Evolutionary conservation across 768 basidiomycete genomes (phyloP), one percentile per base, ranked within the genome.

Genomic region (Cystofilobasidium ferigula): DNA sequence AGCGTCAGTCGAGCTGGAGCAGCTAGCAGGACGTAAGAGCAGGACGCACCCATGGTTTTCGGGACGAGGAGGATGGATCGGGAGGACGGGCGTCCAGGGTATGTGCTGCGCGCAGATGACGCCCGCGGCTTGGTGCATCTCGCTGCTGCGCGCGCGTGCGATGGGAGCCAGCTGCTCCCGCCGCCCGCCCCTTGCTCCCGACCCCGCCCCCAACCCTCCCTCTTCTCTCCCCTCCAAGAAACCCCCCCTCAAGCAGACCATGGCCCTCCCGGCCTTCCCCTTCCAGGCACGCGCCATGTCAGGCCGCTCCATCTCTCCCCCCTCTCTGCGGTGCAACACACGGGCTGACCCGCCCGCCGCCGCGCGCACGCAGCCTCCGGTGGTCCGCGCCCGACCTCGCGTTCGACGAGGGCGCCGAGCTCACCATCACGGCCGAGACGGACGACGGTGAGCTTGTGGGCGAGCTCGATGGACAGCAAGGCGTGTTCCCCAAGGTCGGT

Each of bases 401-500:
- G 28, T 66, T 66, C 34, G 64, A 60, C 12, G 59, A 57, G 35
- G 47, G 40, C 16, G 24, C 38, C 24, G 9, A 42, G 20, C 30
- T 66, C 36, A 51, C 42, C 13, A 38, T 66, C 38, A 48, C 24
- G 60, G 53, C 36, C 38, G 40, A 20, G 58, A 60, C 26, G 48
- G 51, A 20, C 28, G 35, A 48, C 3, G 64, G 58, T 14, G 64
- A 61, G 51, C n/a, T n/a, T n/a, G n/a, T n/a, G n/a, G n/a, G n/a
- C n/a, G n/a, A n/a, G n/a, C n/a, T n/a, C n/a, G 59, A 66, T 16
- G 60, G 64, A 1, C 2, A 18, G 0, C 32, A 54, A 32, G 64
- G 64, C 0, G 24, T 34, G 26, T 66, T 66, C 48, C 64, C 64
- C 30, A 66, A 61, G 64, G 64, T 66, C 10, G 35, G 64, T 65